These are phyloP conservation scores for Coemansia sp. DNA, from an alignment of 192 early-diverging fungal genomes.

Conservation along the genomic window DNA sequence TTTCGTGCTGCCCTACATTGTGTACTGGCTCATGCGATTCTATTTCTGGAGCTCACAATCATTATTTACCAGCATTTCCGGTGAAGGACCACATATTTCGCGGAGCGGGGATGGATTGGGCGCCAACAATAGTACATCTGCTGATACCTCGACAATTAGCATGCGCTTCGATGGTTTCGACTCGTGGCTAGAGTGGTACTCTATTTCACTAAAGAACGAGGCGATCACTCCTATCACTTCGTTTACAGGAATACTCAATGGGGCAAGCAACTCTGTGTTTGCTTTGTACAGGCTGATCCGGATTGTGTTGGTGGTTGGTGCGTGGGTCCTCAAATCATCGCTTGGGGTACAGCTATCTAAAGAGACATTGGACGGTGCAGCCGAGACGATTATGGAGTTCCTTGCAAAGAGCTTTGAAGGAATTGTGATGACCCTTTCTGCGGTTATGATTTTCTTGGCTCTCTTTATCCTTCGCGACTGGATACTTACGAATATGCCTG, in stretches of 20 bases:
- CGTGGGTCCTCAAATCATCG: slow-evolving; percentile 4
- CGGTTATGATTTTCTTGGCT: slow-evolving; percentile 78
- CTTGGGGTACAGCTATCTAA: slow-evolving; percentile 23
- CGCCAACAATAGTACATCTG: background rate
- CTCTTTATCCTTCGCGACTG: slow-evolving; percentile 88
- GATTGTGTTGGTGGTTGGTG: slow-evolving; percentile 15
- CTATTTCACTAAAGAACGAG: slow-evolving; percentile 12
- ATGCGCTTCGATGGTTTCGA: slow-evolving; percentile 38
- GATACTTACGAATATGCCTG: slow-evolving; percentile 60
- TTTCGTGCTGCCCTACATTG: slow-evolving; percentile 76
- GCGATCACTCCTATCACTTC: slow-evolving; percentile 31
- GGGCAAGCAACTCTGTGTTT: slow-evolving; percentile 28
- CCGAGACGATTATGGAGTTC: slow-evolving; percentile 46
- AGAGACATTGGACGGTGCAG: slow-evolving; percentile 19
- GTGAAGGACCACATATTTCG: slow-evolving; percentile 16
- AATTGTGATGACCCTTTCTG: slow-evolving; percentile 73
- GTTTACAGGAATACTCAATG: slow-evolving; percentile 45
- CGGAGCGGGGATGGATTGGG: background rate
- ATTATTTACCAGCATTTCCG: background rate
- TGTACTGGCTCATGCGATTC: slow-evolving; percentile 82
- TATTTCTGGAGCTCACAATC: slow-evolving; percentile 80
- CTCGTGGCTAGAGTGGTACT: slow-evolving; percentile 48
- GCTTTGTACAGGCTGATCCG: slow-evolving; percentile 31
- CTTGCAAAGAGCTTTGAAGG: slow-evolving; percentile 81
- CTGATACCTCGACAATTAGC: slow-evolving; percentile 4